Base-by-base conservation (phyloP, 768 basidiomycete genomes). In the Tylopilus cervinicoccineus region DNA sequence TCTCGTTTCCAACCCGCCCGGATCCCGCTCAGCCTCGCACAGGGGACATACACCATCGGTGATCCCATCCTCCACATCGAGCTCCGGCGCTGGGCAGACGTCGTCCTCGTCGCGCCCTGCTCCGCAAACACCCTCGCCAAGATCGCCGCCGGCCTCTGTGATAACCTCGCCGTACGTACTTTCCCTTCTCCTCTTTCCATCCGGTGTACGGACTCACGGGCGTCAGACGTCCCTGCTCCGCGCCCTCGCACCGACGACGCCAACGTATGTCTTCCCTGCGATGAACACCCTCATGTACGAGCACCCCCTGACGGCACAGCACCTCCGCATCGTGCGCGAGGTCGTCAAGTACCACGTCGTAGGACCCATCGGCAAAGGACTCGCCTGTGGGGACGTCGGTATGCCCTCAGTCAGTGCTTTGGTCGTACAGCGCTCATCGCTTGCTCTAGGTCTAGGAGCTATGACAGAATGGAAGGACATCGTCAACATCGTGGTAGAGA, bases 201-300 rank as follows among this genome's bases (percentile, higher is more conserved):
- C 5, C 9, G 5, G 26, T 27, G 26, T 5, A 27, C 26, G 26
- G 26, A 27, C 26, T 27, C 26, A 27, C 14, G 1, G 5, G 23
- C 17, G 20, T 27, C 53, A 86, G 85, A 86, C 83, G 11, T 86
- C 92, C 13, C 76, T 96, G 4, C 77, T 96, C 51, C 83, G 92
- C 19, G 94, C 92, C 0, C 72, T 95, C 0, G 75, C 88, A 3
- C 89, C 93, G 0, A 75, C 79, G 6, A 96, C 91, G 0, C 88
- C 88, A 7, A 93, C 91, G 7, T 92, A 86, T 60, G 68, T 97
- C 31, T 98, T 94, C 62, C 95, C 95, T 2, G 96, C 95, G 0
- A 99, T 98, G 95, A 99, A 99, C 66, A 98, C 96, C 4, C 74
- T 91, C 55, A 99, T 99, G 95, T 98, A 90, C 62, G 82, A 88